A percentile compares a stretch with the other conserved stretches of the same genome.
These are phyloP conservation scores for Alloascoidea hylecoeti DNA, from an alignment of 805 yeast species.

Conservation along the genomic window DNA sequence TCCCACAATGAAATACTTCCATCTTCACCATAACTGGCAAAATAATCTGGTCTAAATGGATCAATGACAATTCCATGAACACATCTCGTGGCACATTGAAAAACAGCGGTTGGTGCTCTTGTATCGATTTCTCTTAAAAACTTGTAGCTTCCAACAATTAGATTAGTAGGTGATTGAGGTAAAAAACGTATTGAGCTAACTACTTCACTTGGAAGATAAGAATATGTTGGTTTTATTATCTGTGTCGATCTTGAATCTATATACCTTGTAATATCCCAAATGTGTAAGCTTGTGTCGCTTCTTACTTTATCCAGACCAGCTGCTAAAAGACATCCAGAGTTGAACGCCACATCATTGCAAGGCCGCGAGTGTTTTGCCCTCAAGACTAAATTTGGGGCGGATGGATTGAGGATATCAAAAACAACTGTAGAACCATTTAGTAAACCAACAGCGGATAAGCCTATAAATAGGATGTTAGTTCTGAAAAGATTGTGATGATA, in stretches of 20 bases:
- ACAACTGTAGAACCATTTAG: constrained; percentile 51
- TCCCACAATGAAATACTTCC: constrained; percentile 81
- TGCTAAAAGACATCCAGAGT: constrained; percentile 48
- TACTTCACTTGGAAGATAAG: constrained; percentile 61
- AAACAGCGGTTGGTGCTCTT: constrained; percentile 38
- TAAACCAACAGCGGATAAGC: constrained; percentile 53
- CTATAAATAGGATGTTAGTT: constrained; percentile 3
- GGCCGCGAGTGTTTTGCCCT: constrained; percentile 58
- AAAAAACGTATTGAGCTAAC: constrained; percentile 55
- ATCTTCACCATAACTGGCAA: constrained; percentile 70
- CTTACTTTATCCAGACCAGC: constrained; percentile 70
- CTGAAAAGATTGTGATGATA: background rate
- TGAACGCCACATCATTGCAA: constrained; percentile 64
- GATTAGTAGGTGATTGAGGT: constrained; percentile 35
- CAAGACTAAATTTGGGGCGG: constrained; percentile 24
- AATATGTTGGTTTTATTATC: constrained; percentile 27
- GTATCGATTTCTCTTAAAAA: constrained; percentile 67
- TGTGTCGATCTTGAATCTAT: constrained; percentile 27
- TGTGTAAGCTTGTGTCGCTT: constrained; percentile 59
- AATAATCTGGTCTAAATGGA: constrained; percentile 50
- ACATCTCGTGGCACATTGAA: constrained; percentile 64
- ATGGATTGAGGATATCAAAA: constrained; percentile 36
- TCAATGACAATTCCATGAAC: constrained; percentile 56
- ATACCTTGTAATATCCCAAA: constrained; percentile 55
- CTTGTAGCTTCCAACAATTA: constrained; percentile 68